Evolutionary conservation across 1,139 yeast genomes (phyloP), one percentile per base, ranked within the genome.

Genomic region (Taphrina populina): DNA sequence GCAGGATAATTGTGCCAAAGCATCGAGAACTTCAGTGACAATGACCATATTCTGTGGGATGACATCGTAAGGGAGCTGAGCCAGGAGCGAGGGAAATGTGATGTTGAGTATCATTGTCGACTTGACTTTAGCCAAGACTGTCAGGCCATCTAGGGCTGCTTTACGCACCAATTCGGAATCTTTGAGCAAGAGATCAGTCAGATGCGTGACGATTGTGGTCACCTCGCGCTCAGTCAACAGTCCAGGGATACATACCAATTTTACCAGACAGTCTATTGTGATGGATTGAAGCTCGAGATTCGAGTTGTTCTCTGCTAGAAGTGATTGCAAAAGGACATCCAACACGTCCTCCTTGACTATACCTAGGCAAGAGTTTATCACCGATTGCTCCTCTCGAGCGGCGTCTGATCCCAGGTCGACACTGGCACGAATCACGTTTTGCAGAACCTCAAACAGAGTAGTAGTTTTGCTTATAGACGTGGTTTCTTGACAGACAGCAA

Each of bases 211-310:
- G 6, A 87, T 71, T 56, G 85, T 69, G 20, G 80, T 77, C 30
- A 79, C 67, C 63, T 88, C 95, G 51, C 78, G 78, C 1, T 65
- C 63, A 8, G 68, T 69, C 43, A 86, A 69, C 60, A 78, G 80
- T 0, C 69, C 69, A 1, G 70, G 67, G 62, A 83, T 70, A 33
- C 71, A 71, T 21, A 79, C 70, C 53, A 84, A 65, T 58, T 79
- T 78, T 1, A 80, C 73, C 57, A 88, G 74, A 55, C 84, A 87
- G 52, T 79, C 79, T 33, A 85, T 73, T 0, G 90, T 79, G 49
- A 83, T 71, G 40, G 84, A 76, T 64, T 88, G 78, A 54, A 88
- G 73, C 0, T 88, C 78, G 23, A 81, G 81, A 26, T 29, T 35
- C n/a, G 23, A 17, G 17, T 13, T 10, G 2, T 23, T 15, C 63